Base-by-base conservation (phyloP, 2,329 filamentous ascomycete genomes). In the Fusarium robinianum region DNA sequence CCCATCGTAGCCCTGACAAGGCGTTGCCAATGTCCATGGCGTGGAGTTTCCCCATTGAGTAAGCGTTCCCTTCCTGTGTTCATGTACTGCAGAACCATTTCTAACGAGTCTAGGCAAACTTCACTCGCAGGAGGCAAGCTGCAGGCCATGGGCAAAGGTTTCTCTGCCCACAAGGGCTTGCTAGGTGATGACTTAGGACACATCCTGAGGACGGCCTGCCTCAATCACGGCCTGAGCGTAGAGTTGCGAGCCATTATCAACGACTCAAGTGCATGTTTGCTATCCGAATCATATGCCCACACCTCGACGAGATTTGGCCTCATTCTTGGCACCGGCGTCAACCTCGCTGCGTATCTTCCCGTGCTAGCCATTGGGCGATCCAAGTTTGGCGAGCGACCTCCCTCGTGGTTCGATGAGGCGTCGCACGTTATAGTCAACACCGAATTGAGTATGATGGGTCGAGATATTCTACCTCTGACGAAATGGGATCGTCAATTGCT, bases 1-100 rank as follows among this genome's bases (percentile, higher is more conserved):
- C 66, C 3, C 65, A 63, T 15, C 63, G 68, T 44, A 63, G 55
- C 29, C 60, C 65, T 5, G 68, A 71, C 16, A 64, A 69, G 3
- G 73, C 77, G 18, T 67, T 86, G 37, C 76, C 76, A 7, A 72
- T 85, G 68, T 82, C 82, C 1, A 64, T 86, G 49, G 80, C 83
- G 5, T 87, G 83, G 82, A 86, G 83, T 46, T 87, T 87, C 56
- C 83, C 83, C 17, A 81, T 87, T 30, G 79, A 86, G 82, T 85
- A 71, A 62, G 80, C 72, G 19, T 18, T 32, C n/a, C 21, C 6
- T 27, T 14, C 14, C 25, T 36, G 16, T 10, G 19, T 23, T 35
- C 14, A 32, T 23, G 49, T 17, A 16, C 31, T 49, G 33, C 16
- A 62, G 68, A 47, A 67, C 57, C 38, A 2, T 25, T 17, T 25